Evolutionary conservation across 345 rosid species (phyloP), one percentile per base, ranked within the genome.

Genomic region (Corchorus olitorius): DNA sequence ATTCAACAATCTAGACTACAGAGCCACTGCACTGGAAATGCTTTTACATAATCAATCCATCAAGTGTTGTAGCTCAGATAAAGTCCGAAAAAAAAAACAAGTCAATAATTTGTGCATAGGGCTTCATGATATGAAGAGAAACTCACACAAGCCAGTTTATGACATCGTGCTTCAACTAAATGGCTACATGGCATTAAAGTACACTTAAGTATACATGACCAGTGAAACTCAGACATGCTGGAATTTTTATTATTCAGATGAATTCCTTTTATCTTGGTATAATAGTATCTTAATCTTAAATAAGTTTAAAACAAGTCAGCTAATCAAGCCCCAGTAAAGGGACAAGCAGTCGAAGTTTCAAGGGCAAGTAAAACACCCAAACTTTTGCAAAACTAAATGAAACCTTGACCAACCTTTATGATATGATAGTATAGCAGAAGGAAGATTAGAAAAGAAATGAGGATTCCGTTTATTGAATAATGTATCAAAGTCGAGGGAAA

Each of bases 361-460:
- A 34, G 10, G 60, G 73, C 5, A 60, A 70, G 27, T 34, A 34
- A 70, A 70, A 2, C 4, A 15, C 17, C 46, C 0, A 17, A 70
- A 2, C 33, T 52, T 68, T 68, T 19, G 4, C 20, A 41, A 68
- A 15, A 12, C 71, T 19, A 68, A 27, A 27, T 55, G 50, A 50
- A 58, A 70, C 34, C 73, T 70, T 9, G 61, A 70, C 52, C 52
- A 34, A 70, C 48, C 61, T 70, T 52, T 17, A 52, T 52, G 33
- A 27, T 17, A 52, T 52, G 33, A 45, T 56, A 45, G 41, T n/a
- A 73, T 59, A 61, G 55, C 9, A 45, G 34, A 20, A 22, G 41
- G 76, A 0, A 60, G 20, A n/a, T 60, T 27, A 16, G 22, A 61
- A 59, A 45, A 15, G 15, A 45, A 17, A 45, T 15, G 48, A 73